A percentile compares a stretch with the other conserved stretches of the same genome.
Conservation (phyloP, 2,329 filamentous ascomycete species). For the Trichothecium sympodiale region DNA sequence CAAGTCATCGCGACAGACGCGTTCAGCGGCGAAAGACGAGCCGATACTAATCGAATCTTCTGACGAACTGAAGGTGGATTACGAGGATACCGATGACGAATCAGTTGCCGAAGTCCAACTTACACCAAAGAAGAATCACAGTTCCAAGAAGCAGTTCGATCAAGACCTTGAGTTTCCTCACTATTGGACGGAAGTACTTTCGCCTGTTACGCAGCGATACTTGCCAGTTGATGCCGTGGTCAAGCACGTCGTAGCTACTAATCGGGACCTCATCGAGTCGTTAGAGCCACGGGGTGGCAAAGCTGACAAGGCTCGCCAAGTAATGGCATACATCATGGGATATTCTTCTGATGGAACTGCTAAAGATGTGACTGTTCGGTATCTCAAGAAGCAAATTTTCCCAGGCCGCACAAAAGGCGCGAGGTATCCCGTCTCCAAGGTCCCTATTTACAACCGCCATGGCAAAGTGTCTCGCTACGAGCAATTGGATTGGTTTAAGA, state of each 20-base stretch:
- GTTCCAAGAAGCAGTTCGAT: slow-evolving; percentile 47
- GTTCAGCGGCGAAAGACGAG: slow-evolving; percentile 4
- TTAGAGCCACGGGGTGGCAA: slow-evolving; percentile 77
- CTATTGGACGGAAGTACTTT: slow-evolving; percentile 89
- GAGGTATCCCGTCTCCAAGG: slow-evolving; percentile 66
- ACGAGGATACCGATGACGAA: slow-evolving; percentile 43
- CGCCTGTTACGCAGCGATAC: slow-evolving; percentile 67
- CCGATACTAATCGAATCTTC: slow-evolving; percentile 23
- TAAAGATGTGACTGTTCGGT: slow-evolving; percentile 90
- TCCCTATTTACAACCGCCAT: slow-evolving; percentile 65
- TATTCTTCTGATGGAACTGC: slow-evolving; percentile 77
- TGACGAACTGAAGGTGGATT: slow-evolving; percentile 30
- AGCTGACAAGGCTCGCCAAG: slow-evolving; percentile 77
- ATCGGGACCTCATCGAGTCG: slow-evolving; percentile 57
- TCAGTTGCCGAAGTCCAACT: slow-evolving; percentile 45
- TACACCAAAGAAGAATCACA: slow-evolving; percentile 25
- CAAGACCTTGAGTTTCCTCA: slow-evolving; percentile 71
- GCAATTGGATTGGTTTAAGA: slow-evolving; percentile 80
- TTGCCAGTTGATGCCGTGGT: slow-evolving; percentile 70
- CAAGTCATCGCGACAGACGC: slow-evolving; percentile 6
- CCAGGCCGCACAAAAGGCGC: slow-evolving; percentile 86
- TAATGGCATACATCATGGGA: slow-evolving; percentile 81
- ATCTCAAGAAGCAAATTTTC: slow-evolving; percentile 69
- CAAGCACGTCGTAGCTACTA: slow-evolving; percentile 57
- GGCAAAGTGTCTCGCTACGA: slow-evolving; percentile 71